Conservation (phyloP, 2,329 filamentous ascomycete genomes). For the Colletotrichum tanaceti region DNA sequence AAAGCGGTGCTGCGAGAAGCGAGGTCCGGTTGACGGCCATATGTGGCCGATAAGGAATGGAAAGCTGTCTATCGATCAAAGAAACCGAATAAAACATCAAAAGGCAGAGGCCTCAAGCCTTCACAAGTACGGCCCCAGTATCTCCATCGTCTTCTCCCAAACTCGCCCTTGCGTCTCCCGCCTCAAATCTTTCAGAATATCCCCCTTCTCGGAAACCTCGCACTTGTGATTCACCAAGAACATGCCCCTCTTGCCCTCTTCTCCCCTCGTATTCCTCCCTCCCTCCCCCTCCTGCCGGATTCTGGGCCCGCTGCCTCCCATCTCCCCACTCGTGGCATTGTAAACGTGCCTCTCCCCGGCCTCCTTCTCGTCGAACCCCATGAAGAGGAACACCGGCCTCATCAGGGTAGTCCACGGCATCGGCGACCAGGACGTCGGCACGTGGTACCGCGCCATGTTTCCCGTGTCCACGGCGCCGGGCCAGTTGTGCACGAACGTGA, state of each 20-base stretch:
- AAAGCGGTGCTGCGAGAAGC: too few relatives aligned
- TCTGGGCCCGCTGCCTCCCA: conserved; percentile 23
- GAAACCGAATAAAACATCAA: background rate
- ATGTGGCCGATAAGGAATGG: too few relatives aligned
- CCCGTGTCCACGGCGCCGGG: conserved; percentile 47
- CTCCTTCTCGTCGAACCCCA: conserved; percentile 22
- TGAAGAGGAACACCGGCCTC: conserved; percentile 32
- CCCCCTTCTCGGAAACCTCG: conserved; percentile 22
- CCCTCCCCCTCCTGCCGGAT: background rate
- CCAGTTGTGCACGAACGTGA: conserved; percentile 48
- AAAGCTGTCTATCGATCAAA: too few relatives aligned
- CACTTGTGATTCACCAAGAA: conserved; percentile 36
- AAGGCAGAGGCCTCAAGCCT: background rate
- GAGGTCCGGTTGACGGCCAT: too few relatives aligned
- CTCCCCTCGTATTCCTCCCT: conserved; percentile 15
- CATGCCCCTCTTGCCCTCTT: conserved; percentile 6
- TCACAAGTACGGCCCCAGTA: conserved; percentile 34
- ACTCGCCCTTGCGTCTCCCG: conserved; percentile 26
- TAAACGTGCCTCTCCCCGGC: conserved; percentile 38
- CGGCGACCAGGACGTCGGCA: conserved; percentile 19
- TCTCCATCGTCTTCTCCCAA: conserved; percentile 40
- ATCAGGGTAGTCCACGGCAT: conserved; percentile 27
- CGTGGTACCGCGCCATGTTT: conserved; percentile 30
- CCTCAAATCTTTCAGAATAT: conserved; percentile 19
- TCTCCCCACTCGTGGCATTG: conserved; percentile 22